Percentiles rank a stretch among this genome's conserved stretches.
phyloP scores from a whole-genome alignment of 2,329 filamentous ascomycete species.

The Xylariaceae sp. region DNA sequence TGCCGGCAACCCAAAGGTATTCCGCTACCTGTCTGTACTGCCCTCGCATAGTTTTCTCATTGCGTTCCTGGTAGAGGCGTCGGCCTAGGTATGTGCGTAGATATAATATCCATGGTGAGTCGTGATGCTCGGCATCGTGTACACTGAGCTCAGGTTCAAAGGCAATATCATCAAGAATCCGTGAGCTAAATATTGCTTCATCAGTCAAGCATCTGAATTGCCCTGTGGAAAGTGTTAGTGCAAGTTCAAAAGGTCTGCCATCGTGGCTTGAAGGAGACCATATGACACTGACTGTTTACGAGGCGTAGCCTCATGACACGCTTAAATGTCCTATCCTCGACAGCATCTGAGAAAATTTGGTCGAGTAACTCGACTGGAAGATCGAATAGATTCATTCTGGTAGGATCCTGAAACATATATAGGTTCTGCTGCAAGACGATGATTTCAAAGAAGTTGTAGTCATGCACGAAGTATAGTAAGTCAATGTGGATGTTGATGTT shows the following conservation, averaged over 20 bases:
- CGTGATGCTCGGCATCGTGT: conserved; percentile 25
- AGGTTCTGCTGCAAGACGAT: too few relatives aligned
- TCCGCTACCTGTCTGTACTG: conserved; percentile 30
- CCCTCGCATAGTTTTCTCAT: conserved; percentile 28
- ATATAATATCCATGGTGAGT: conserved; percentile 28
- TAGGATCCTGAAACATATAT: not conserved
- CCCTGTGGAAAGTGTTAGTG: conserved; percentile 22
- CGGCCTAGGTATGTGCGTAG: conserved; percentile 27
- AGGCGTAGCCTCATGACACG: conserved; percentile 33
- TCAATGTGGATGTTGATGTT: too few relatives aligned
- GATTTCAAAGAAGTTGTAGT: too few relatives aligned
- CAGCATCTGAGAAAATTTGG: conserved; percentile 29
- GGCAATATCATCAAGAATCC: conserved; percentile 28
- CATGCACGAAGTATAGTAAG: too few relatives aligned
- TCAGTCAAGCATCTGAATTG: conserved; percentile 29
- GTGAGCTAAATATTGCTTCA: conserved; percentile 31
- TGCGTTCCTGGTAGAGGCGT: conserved; percentile 26
- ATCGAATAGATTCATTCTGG: conserved; percentile 26
- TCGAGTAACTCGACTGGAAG: conserved; percentile 32
- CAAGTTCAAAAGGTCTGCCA: too few relatives aligned
- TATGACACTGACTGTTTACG: conserved; percentile 26
- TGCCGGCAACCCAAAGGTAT: conserved; percentile 26
- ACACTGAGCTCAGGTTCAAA: conserved; percentile 24
- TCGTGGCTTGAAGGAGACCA: not conserved
- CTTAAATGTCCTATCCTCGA: conserved; percentile 30